These are phyloP conservation scores for Naganishia friedmannii DNA, from an alignment of 768 basidiomycete genomes.

Conservation along the genomic window DNA sequence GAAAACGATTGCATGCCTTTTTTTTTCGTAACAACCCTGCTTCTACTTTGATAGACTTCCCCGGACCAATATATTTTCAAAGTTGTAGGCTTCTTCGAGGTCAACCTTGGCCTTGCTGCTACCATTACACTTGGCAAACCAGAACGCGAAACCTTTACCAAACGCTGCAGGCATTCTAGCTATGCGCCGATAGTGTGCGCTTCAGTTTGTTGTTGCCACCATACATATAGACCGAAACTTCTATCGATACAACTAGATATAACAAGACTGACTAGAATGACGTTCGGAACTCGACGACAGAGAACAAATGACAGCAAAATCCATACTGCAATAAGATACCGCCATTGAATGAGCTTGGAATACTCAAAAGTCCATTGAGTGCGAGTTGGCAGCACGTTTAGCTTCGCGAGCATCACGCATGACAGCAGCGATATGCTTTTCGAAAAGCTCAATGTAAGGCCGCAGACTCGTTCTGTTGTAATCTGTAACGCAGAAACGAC, in stretches of 20 bases:
- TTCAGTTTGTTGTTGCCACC: background rate
- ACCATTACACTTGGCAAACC: too few species aligned
- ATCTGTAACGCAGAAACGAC: slow-evolving; percentile 53
- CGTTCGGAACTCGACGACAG: background rate
- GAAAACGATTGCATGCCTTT: too few species aligned
- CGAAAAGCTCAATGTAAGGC: slow-evolving; percentile 84
- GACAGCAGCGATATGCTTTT: slow-evolving; percentile 62
- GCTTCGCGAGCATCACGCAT: slow-evolving; percentile 47
- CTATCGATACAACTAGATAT: background rate
- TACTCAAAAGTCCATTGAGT: slow-evolving; percentile 28
- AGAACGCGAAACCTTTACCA: too few species aligned
- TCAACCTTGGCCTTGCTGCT: too few species aligned
- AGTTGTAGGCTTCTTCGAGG: too few species aligned
- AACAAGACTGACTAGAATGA: background rate
- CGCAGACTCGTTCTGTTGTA: slow-evolving; percentile 85
- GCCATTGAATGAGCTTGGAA: background rate
- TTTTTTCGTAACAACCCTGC: too few species aligned
- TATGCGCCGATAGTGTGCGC: too few species aligned
- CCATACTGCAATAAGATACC: too few species aligned
- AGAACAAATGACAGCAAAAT: too few species aligned
- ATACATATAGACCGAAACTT: background rate
- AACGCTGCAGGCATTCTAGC: too few species aligned
- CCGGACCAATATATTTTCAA: too few species aligned
- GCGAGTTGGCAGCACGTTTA: slow-evolving; percentile 19
- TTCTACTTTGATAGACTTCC: too few species aligned